Base-by-base conservation (phyloP, 2,329 filamentous ascomycete species). In the Salinomyces thailandicus region DNA sequence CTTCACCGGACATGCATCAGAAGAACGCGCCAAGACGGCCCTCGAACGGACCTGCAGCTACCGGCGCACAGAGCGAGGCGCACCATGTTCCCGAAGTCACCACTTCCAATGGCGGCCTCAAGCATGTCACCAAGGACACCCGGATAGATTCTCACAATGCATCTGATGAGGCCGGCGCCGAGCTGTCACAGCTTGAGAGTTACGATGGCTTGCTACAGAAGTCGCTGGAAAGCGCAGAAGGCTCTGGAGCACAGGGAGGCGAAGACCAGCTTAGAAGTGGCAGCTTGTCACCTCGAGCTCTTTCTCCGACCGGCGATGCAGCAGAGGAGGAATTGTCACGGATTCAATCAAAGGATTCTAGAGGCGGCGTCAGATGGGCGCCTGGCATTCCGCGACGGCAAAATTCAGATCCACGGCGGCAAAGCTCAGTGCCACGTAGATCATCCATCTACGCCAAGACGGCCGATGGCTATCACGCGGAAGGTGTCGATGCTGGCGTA, bases 401-500 rank as follows among this genome's bases (percentile, higher is more conserved):
- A 29, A 35, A 24, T n/a, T 15, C 41, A 18, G 38, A 43, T 32
- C 39, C 45, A 18, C 42, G 51, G 30, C 49, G 50, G 20, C 41
- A 42, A 15, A 54, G 49, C 32, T 52, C 51, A 35, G 45, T 46
- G 30, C 43, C 50, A 12, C 48, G 51, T 31, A 38, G 52, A 27
- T 53, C 53, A 6, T 55, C 52, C 27, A 56, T 58, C 34, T 58
- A 54, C 35, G 49, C 46, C 29, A 46, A 47, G 32, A 42, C 42
- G 22, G 46, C 43, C 17, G 52, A 54, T 18, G 53, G 50, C 26
- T 32, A 42, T 28, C 49, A 51, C 36, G 27, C 42, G 13, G 44
- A 51, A 35, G 53, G 53, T 37, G 55, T 57, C 8, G 51, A 55
- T 34, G 32, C 40, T 19, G 57, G 57, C 41, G 54, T 50, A 8